These are phyloP conservation scores for Aristolochia californica DNA, from an alignment of 164 flowering plant species.

Conservation along the genomic window DNA sequence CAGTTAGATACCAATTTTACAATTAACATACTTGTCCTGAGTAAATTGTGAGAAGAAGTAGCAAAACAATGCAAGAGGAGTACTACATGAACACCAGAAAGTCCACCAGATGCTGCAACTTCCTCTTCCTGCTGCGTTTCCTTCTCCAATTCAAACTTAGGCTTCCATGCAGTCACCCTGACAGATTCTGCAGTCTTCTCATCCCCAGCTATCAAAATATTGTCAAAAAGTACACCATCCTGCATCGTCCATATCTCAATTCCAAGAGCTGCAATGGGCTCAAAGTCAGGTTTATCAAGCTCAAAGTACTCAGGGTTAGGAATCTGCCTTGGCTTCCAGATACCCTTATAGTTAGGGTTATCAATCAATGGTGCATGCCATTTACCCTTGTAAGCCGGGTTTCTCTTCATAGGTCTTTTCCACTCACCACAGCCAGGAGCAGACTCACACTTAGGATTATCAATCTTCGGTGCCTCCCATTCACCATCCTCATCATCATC, in stretches of 20 bases:
- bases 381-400: conserved; percentile 95
- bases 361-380: conserved; percentile 85
- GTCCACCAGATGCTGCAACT: conserved; percentile 36
- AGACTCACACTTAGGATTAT: conserved; percentile 73
- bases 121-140: conserved; percentile 86
- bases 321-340: conserved; percentile 88
- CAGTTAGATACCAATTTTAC: no score
- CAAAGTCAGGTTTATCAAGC: conserved; percentile 69
- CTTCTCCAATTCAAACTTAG: conserved; percentile 69
- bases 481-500: conserved; percentile 99
- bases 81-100: conserved; percentile 57
- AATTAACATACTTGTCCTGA: not conserved
- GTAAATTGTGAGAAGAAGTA: not conserved
- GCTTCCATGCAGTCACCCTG: conserved; percentile 68
- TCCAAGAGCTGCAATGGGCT: conserved; percentile 86
- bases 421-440: conserved; percentile 99
- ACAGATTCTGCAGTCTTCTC: conserved; percentile 65
- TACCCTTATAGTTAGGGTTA: conserved; percentile 89
- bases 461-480: conserved; percentile 95
- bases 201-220: conserved; percentile 59
- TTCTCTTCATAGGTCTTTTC: conserved; percentile 90
- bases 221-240: conserved; percentile 91
- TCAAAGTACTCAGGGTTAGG: conserved; percentile 82
- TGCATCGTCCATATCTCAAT: conserved; percentile 99
- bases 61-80: not conserved